phyloP scores from a whole-genome alignment of 257 asterid genomes.

The Solanum etuberosum region DNA sequence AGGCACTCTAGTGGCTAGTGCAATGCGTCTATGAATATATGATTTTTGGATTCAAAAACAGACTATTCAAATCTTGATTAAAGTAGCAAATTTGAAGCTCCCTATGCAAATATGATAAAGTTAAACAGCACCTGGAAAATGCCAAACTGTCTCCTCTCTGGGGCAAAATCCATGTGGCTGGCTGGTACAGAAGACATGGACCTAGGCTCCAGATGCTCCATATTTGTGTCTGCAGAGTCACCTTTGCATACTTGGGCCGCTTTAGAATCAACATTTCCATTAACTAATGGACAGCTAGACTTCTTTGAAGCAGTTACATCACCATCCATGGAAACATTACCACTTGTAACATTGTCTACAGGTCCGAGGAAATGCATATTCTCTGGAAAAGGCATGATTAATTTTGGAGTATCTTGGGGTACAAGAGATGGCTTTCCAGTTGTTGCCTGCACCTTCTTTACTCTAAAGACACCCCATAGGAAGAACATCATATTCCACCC shows the following conservation, averaged over 20 bases:
- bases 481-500: conserved; percentile 84
- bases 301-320: conserved; percentile 32
- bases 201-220: conserved; percentile 17
- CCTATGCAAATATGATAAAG: background rate
- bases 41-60: background rate
- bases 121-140: background rate
- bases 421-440: conserved; percentile 19
- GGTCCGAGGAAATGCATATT: conserved; percentile 42
- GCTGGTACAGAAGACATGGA: conserved; percentile 2
- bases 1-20: background rate
- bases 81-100: background rate
- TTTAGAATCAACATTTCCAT: conserved; percentile 20
- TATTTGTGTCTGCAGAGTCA: background rate
- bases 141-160: background rate
- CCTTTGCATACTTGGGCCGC: conserved; percentile 21
- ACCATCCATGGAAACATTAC: conserved; percentile 11
- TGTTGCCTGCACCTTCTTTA: conserved; percentile 40
- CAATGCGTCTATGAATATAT: background rate
- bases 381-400: conserved; percentile 48
- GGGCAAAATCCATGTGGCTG: background rate
- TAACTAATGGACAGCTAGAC: conserved; percentile 13
- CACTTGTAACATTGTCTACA: conserved; percentile 17
- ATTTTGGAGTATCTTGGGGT: conserved; percentile 35
- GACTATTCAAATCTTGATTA: background rate
- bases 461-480: conserved; percentile 89